Conservation (phyloP, 495 filamentous ascomycete species). For the Cercophora newfieldiana region DNA sequence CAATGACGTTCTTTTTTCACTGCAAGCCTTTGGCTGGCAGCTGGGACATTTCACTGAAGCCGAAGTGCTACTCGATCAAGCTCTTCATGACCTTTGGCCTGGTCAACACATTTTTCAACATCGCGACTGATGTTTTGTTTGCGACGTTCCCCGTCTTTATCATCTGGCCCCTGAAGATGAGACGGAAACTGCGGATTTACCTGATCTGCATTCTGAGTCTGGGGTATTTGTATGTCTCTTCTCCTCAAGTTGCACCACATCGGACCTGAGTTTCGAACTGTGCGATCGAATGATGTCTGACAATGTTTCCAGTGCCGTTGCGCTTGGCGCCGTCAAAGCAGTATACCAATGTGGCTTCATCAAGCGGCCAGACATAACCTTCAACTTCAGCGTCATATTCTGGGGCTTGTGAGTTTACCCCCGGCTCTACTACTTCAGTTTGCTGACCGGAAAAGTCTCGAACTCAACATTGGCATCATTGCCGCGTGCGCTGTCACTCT, state of each 20-base stretch:
- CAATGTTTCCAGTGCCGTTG: background rate
- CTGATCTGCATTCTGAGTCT: slow-evolving; percentile 12
- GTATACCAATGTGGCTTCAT: background rate
- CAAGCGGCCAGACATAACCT: background rate
- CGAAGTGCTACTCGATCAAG: slow-evolving; percentile 31
- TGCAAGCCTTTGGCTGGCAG: slow-evolving; percentile 34
- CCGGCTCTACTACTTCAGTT: background rate
- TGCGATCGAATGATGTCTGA: background rate
- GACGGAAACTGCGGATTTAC: background rate
- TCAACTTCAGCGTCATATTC: slow-evolving; percentile 1
- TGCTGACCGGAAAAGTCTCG: background rate
- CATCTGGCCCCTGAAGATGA: slow-evolving; percentile 8
- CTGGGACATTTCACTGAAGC: slow-evolving; percentile 26
- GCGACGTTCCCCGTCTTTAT: slow-evolving; percentile 7
- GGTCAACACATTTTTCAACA: slow-evolving; percentile 31
- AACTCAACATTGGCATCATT: slow-evolving; percentile 4
- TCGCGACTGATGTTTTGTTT: slow-evolving; percentile 1
- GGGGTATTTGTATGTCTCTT: slow-evolving; percentile 4
- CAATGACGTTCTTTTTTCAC: slow-evolving; percentile 31
- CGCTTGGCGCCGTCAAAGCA: background rate
- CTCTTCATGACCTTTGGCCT: slow-evolving; percentile 35
- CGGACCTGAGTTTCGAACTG: too few relatives aligned
- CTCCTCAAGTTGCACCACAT: background rate
- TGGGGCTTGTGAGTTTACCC: slow-evolving; percentile 1
- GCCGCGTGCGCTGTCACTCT: slow-evolving; percentile 6